Conservation (phyloP, 2,329 filamentous ascomycete species). For the Alternaria metachromatica region DNA sequence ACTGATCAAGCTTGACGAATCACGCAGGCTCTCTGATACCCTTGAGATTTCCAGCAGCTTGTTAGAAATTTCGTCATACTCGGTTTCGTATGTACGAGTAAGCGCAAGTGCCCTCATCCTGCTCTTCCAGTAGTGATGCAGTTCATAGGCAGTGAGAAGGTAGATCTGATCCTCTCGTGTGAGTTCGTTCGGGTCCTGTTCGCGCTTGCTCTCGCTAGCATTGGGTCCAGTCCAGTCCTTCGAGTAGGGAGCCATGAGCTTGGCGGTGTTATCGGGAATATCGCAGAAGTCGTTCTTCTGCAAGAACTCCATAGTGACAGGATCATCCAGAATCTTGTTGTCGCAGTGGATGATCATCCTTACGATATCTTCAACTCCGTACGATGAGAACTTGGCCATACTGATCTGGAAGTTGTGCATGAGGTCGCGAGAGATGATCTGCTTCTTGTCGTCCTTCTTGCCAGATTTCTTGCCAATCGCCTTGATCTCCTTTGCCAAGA, state of each 20-base stretch:
- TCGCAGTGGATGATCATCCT: slow-evolving; percentile 97
- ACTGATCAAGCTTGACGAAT: slow-evolving; percentile 93
- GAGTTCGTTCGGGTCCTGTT: slow-evolving; percentile 85
- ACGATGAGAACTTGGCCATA: slow-evolving; percentile 88
- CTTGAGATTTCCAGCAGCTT: slow-evolving; percentile 86
- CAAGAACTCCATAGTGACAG: slow-evolving; percentile 94
- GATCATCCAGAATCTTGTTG: slow-evolving; percentile 83
- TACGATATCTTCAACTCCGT: slow-evolving; percentile 81
- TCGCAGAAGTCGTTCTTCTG: slow-evolving; percentile 92
- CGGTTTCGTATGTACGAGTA: slow-evolving; percentile 80
- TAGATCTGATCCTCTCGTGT: slow-evolving; percentile 96
- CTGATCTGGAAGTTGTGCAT: slow-evolving; percentile 68
- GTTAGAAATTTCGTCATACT: slow-evolving; percentile 89
- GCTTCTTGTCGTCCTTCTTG: slow-evolving; percentile 95
- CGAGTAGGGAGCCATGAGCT: slow-evolving; percentile 92
- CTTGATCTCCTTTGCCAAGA: slow-evolving; percentile 97
- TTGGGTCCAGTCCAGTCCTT: slow-evolving; percentile 95
- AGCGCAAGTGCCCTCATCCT: slow-evolving; percentile 89
- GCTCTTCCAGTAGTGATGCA: slow-evolving; percentile 98
- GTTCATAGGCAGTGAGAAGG: slow-evolving; percentile 87
- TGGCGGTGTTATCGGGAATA: slow-evolving; percentile 87
- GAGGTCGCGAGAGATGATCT: slow-evolving; percentile 89
- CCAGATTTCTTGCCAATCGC: slow-evolving; percentile 73
- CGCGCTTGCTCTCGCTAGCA: slow-evolving; percentile 76
- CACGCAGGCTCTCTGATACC: slow-evolving; percentile 87